Percentiles rank a stretch among this genome's conserved stretches.
Evolutionary conservation across 2,329 filamentous ascomycete genomes (phyloP).

Genomic region (Ilyonectria mors-panacis): DNA sequence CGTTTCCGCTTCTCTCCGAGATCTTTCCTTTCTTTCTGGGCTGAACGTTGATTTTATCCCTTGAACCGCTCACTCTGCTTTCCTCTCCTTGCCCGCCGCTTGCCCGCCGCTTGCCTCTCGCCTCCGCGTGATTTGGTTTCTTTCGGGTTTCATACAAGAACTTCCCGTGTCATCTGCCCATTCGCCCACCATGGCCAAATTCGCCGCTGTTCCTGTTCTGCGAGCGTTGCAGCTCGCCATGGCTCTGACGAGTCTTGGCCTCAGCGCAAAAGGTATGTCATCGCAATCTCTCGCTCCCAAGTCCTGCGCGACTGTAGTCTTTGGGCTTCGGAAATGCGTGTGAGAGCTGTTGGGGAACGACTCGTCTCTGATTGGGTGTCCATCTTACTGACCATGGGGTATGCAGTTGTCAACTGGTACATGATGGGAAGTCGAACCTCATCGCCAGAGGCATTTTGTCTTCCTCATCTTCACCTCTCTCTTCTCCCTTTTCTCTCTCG

Average conservation of each 20-base stretch:
- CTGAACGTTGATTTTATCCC: constrained; percentile 26
- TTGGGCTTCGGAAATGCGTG: constrained; percentile 1
- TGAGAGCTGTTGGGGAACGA: background rate
- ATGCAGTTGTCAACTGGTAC: constrained; percentile 73
- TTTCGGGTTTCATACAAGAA: constrained; percentile 8
- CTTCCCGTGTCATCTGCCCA: background rate
- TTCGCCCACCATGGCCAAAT: constrained; percentile 33
- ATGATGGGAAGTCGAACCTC: constrained; percentile 66
- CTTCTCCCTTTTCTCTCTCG: constrained; percentile 68
- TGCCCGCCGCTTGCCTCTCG: background rate
- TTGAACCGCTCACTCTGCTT: constrained; percentile 11
- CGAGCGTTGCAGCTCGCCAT: constrained; percentile 44
- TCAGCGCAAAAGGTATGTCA: constrained; percentile 44
- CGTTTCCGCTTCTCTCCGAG: constrained; percentile 34
- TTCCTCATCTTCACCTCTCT: constrained; percentile 70
- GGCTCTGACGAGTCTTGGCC: constrained; percentile 43
- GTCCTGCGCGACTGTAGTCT: background rate
- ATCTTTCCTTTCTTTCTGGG: constrained; percentile 30
- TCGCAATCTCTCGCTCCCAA: constrained; percentile 5
- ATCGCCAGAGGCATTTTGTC: constrained; percentile 71
- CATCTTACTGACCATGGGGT: background rate
- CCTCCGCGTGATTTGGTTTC: constrained; percentile 4
- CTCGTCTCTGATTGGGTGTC: background rate
- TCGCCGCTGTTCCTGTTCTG: constrained; percentile 37
- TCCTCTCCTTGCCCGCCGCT: background rate